A percentile compares a stretch with the other conserved stretches of the same genome.
These are phyloP conservation scores for Angophora floribunda DNA, from an alignment of 345 rosid species.

Conservation along the genomic window DNA sequence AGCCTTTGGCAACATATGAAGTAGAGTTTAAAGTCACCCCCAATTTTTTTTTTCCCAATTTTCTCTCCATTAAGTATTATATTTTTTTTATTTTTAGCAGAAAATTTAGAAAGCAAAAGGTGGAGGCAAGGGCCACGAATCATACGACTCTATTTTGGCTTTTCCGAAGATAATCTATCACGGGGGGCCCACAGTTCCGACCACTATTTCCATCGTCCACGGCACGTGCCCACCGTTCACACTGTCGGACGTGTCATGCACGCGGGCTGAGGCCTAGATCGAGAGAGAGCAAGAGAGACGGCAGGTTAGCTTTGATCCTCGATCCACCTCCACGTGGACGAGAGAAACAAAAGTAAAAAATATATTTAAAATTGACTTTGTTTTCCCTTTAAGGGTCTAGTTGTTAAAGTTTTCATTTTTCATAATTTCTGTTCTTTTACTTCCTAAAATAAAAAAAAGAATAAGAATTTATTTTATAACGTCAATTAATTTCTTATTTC, in stretches of 20 bases:
- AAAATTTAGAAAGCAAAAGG: background rate
- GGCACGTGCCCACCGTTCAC: background rate
- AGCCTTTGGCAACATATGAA: background rate
- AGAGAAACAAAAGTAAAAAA: background rate
- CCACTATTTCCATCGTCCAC: background rate
- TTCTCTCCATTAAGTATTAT: background rate
- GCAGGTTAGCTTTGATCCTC: background rate
- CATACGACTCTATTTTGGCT: background rate
- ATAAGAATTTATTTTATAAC: too few relatives aligned
- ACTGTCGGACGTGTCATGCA: background rate
- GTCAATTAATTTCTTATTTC: too few relatives aligned
- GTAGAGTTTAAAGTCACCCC: background rate
- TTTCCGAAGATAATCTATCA: background rate
- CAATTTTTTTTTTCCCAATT: background rate
- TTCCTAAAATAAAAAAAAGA: too few relatives aligned
- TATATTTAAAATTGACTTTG: background rate
- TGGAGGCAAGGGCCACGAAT: background rate
- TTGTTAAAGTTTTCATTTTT: too few relatives aligned
- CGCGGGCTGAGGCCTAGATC: background rate
- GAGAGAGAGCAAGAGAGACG: background rate
- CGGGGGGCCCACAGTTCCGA: background rate
- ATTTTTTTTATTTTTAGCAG: background rate
- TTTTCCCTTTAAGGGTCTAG: too few relatives aligned
- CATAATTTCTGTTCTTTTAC: too few relatives aligned
- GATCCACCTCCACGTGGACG: background rate